Evolutionary conservation across 768 basidiomycete species (phyloP).

Genomic region (Tulasnella sp.): DNA sequence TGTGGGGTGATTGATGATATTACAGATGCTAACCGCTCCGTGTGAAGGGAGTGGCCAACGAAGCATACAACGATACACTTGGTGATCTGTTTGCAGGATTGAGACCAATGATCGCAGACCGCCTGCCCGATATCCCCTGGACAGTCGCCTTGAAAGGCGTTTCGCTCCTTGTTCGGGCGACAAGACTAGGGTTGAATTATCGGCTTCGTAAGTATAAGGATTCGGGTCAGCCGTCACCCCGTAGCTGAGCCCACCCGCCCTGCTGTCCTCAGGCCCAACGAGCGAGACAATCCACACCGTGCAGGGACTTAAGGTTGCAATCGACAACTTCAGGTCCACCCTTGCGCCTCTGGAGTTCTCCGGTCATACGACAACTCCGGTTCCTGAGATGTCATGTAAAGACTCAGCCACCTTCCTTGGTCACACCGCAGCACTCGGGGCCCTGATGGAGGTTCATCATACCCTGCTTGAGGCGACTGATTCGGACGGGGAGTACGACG

Average conservation of each 20-base stretch:
- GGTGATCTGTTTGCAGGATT: not conserved
- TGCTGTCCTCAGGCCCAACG: not conserved
- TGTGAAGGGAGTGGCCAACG: not conserved
- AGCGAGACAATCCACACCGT: not conserved
- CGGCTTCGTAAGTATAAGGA: not conserved
- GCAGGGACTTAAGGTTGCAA: not conserved
- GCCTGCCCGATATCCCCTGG: not conserved
- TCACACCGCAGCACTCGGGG: not conserved
- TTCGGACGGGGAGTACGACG: not conserved
- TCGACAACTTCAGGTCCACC: not conserved
- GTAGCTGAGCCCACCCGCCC: not conserved
- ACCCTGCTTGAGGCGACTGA: not conserved
- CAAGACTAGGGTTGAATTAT: not conserved
- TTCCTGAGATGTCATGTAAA: not conserved
- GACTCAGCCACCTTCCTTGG: not conserved
- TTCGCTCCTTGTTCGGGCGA: not conserved
- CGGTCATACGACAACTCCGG: not conserved
- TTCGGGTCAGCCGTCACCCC: not conserved
- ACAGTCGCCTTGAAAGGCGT: constrained; percentile 1
- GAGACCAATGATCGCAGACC: not conserved
- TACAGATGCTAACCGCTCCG: not conserved
- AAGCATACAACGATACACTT: not conserved
- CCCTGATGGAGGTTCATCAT: not conserved
- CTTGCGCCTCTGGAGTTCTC: not conserved
- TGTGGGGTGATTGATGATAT: not conserved